These are phyloP conservation scores for Silene conica DNA, from an alignment of 148 eudicot genomes.

Conservation along the genomic window DNA sequence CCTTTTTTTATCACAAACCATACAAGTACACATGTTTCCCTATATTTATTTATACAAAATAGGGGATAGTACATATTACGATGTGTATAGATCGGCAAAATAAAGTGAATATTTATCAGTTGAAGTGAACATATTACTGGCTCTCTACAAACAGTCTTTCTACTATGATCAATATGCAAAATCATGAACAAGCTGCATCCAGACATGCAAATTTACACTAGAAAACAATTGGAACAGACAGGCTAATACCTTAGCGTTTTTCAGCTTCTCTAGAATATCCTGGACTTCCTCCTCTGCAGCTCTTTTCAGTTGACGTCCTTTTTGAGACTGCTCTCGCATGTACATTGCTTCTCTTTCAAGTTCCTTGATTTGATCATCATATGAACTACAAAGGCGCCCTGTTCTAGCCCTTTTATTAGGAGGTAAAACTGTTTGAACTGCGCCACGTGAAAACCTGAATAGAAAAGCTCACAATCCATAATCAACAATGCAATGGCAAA, in stretches of 20 bases:
- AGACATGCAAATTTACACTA: background rate
- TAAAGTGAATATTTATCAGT: too few relatives aligned
- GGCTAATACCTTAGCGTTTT: constrained; percentile 51
- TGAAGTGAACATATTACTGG: background rate
- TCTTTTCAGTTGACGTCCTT: constrained; percentile 46
- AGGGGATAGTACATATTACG: too few relatives aligned
- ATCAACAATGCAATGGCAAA: background rate
- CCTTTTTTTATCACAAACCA: too few relatives aligned
- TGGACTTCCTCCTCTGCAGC: constrained; percentile 42
- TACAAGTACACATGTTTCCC: too few relatives aligned
- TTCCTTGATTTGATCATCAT: constrained; percentile 63
- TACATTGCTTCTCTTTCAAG: constrained; percentile 47
- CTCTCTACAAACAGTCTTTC: background rate
- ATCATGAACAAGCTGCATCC: background rate
- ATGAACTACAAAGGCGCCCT: constrained; percentile 74
- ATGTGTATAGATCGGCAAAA: too few relatives aligned
- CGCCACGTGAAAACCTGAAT: constrained; percentile 82
- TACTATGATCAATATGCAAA: constrained; percentile 5
- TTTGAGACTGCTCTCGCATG: constrained; percentile 41
- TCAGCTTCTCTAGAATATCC: constrained; percentile 32
- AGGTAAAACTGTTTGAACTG: constrained; percentile 81
- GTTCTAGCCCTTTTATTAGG: constrained; percentile 56
- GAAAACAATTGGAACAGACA: background rate
- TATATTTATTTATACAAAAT: too few relatives aligned
- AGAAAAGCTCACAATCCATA: background rate